Evolutionary conservation across 2,329 filamentous ascomycete genomes (phyloP).

Genomic region (Apiospora sp.): DNA sequence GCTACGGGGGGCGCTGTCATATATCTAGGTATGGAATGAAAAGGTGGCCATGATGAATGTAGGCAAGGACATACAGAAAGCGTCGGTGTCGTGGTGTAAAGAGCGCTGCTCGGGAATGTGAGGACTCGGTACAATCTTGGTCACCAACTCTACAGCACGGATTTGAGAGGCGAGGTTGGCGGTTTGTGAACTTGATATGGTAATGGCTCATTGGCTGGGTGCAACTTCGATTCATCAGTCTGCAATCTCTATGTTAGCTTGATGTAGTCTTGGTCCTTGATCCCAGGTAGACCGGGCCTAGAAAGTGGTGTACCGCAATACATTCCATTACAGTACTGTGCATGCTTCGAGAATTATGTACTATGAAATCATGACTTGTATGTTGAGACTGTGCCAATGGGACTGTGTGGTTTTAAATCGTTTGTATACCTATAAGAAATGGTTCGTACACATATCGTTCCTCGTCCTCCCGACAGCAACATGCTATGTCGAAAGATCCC

Average conservation of each 20-base stretch:
- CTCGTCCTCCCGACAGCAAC: not conserved
- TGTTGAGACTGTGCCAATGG: too few species aligned
- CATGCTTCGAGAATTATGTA: not conserved
- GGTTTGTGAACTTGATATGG: not conserved
- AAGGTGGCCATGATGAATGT: too few species aligned
- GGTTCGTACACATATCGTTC: not conserved
- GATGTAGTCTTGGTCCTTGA: not conserved
- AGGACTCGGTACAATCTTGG: not conserved
- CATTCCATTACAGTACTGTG: not conserved
- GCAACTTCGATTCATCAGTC: not conserved
- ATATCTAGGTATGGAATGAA: too few species aligned
- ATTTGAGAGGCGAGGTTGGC: not conserved
- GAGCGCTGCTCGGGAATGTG: too few species aligned
- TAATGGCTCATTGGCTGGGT: not conserved
- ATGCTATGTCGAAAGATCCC: not conserved
- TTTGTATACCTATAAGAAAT: not conserved
- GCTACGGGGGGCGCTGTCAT: too few species aligned
- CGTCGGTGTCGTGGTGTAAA: too few species aligned
- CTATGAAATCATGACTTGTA: not conserved
- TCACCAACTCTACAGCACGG: not conserved
- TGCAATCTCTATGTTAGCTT: not conserved
- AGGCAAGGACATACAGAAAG: not conserved
- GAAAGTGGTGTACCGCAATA: not conserved
- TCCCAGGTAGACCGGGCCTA: not conserved
- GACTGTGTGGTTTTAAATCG: not conserved